Evolutionary conservation across 2,329 filamentous ascomycete species (phyloP).

Genomic region (Ceratocystis ficicola): DNA sequence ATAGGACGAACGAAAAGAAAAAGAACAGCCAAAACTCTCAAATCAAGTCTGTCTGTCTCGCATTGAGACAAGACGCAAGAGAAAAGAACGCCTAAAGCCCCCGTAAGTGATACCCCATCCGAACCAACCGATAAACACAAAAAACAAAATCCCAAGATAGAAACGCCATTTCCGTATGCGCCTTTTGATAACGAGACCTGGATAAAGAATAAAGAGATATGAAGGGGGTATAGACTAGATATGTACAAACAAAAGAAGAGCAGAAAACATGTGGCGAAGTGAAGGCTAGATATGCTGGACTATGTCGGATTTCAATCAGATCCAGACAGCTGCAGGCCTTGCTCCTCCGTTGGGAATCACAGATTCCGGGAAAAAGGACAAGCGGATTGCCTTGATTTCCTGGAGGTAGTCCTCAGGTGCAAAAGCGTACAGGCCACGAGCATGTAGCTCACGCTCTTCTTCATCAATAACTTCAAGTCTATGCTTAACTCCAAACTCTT

Average conservation of each 20-base stretch:
- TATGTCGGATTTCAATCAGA: constrained; percentile 28
- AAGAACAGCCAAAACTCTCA: neutral
- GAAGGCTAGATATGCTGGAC: no score
- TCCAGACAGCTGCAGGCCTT: constrained; percentile 36
- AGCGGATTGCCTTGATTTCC: constrained; percentile 61
- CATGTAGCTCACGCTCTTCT: constrained; percentile 57
- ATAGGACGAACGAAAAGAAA: neutral
- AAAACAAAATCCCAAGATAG: neutral
- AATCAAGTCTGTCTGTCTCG: neutral
- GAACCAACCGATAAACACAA: neutral
- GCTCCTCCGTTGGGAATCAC: constrained; percentile 15
- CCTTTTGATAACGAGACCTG: neutral
- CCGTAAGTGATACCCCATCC: neutral
- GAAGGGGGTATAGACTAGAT: constrained; percentile 18
- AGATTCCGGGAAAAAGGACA: constrained; percentile 43
- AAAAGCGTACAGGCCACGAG: constrained; percentile 60
- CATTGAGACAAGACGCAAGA: neutral
- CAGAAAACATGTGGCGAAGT: neutral
- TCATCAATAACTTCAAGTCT: constrained; percentile 53
- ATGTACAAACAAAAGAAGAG: constrained; percentile 16
- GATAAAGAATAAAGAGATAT: neutral
- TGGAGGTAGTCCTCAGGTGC: constrained; percentile 70
- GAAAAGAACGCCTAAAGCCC: constrained; percentile 5
- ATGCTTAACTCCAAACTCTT: constrained; percentile 63
- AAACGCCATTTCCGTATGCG: neutral